phyloP scores from a whole-genome alignment of 768 basidiomycete genomes.

The Russula virescens region DNA sequence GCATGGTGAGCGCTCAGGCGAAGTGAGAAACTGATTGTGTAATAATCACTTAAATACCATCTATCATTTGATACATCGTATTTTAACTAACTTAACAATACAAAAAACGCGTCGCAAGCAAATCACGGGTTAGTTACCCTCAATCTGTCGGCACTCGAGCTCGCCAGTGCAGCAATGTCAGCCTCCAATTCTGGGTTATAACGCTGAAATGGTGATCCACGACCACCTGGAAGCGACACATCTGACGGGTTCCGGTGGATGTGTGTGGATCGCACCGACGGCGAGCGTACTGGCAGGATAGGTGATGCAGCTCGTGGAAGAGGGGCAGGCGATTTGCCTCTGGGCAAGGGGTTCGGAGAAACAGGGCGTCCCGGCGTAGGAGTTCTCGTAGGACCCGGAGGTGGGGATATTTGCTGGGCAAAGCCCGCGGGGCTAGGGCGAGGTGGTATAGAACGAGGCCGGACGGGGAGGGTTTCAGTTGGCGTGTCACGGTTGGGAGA shows the following conservation, averaged over 20 bases:
- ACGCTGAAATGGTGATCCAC: constrained; percentile 18
- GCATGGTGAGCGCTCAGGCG: constrained; percentile 16
- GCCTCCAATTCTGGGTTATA: constrained; percentile 20
- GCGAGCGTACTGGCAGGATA: constrained; percentile 18
- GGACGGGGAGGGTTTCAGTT: constrained; percentile 13
- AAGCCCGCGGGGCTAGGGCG: constrained; percentile 8
- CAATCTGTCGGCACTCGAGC: constrained; percentile 13
- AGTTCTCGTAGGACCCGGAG: not conserved
- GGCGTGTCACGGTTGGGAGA: not conserved
- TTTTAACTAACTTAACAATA: not conserved
- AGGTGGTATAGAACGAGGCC: constrained; percentile 16
- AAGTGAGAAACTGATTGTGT: constrained; percentile 1
- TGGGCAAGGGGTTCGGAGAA: constrained; percentile 16
- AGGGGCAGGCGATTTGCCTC: constrained; percentile 15
- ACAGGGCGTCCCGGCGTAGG: constrained; percentile 4
- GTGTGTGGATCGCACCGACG: constrained; percentile 9
- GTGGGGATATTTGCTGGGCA: not conserved
- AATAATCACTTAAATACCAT: not conserved
- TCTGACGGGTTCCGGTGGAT: constrained; percentile 7
- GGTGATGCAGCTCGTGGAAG: constrained; percentile 17
- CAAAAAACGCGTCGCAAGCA: not conserved
- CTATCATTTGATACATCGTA: not conserved
- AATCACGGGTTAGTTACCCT: not conserved
- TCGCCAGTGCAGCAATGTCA: constrained; percentile 21
- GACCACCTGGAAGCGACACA: constrained; percentile 20